Percentiles rank a stretch among this genome's conserved stretches.
phyloP scores from a whole-genome alignment of 805 yeast species.

The Ogataea allantospora region DNA sequence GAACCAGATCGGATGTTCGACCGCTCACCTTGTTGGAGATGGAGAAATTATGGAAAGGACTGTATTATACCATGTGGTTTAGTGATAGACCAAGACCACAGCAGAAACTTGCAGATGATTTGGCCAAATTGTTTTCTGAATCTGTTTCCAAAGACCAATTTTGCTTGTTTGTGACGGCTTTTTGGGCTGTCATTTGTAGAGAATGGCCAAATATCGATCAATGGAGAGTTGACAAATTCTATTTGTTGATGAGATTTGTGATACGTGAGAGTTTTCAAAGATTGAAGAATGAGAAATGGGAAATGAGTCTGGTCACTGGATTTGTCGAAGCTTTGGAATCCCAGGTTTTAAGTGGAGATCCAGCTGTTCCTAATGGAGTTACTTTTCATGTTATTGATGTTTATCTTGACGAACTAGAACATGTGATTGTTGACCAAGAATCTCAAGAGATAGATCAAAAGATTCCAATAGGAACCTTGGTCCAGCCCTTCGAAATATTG shows the following conservation, averaged over 20 bases:
- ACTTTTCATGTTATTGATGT: constrained; percentile 86
- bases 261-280: constrained; percentile 62
- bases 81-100: constrained; percentile 92
- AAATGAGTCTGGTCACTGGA: constrained; percentile 40
- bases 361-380: constrained; percentile 66
- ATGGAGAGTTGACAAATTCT: constrained; percentile 84
- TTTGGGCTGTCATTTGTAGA: constrained; percentile 72
- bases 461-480: constrained; percentile 33
- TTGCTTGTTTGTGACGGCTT: constrained; percentile 60
- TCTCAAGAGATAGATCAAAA: constrained; percentile 46
- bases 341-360: constrained; percentile 50
- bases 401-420: constrained; percentile 79
- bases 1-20: constrained; percentile 41
- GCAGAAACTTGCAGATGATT: constrained; percentile 71
- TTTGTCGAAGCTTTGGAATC: constrained; percentile 40
- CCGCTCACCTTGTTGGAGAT: constrained; percentile 52
- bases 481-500: constrained; percentile 61
- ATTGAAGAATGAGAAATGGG: constrained; percentile 56
- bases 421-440: constrained; percentile 51
- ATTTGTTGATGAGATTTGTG: constrained; percentile 75
- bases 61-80: constrained; percentile 94
- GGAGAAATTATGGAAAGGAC: constrained; percentile 94
- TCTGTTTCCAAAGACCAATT: constrained; percentile 43
- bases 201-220: constrained; percentile 88
- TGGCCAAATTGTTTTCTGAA: constrained; percentile 55